These are phyloP conservation scores for Ilyonectria mors-panacis DNA, from an alignment of 2,329 filamentous ascomycete species.

Conservation along the genomic window DNA sequence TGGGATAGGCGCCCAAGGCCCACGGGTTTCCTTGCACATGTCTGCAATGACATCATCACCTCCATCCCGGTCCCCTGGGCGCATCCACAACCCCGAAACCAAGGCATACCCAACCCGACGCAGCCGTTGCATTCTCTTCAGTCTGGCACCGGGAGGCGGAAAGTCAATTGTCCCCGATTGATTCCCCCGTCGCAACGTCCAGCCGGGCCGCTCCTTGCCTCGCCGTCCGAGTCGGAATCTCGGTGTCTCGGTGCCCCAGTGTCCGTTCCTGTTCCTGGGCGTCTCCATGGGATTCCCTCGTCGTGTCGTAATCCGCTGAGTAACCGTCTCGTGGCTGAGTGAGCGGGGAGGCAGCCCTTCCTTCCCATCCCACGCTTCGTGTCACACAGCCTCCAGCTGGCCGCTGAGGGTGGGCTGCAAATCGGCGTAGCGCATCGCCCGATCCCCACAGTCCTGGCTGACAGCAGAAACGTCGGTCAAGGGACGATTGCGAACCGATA, in stretches of 20 bases:
- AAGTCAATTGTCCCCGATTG: slow-evolving; percentile 2
- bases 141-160: background rate
- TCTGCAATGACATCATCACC: background rate
- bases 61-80: background rate
- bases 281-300: background rate
- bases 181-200: slow-evolving; percentile 1
- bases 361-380: slow-evolving; percentile 2
- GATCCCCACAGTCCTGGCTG: slow-evolving; percentile 20
- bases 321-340: slow-evolving; percentile 27
- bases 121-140: background rate
- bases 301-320: slow-evolving; percentile 27
- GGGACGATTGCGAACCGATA: background rate
- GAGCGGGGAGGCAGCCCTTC: slow-evolving; percentile 15
- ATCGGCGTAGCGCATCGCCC: background rate
- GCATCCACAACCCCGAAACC: background rate
- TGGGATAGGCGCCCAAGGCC: background rate
- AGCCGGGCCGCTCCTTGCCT: background rate
- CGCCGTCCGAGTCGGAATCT: background rate
- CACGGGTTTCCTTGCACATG: background rate
- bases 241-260: background rate
- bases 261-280: slow-evolving; percentile 5
- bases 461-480: slow-evolving; percentile 18
- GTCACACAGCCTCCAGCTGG: slow-evolving; percentile 21
- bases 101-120: background rate
- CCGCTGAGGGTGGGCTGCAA: slow-evolving; percentile 7